Percentiles rank a stretch among this genome's conserved stretches.
Conservation (phyloP, 495 filamentous ascomycete genomes). For the Parmelia sp. region DNA sequence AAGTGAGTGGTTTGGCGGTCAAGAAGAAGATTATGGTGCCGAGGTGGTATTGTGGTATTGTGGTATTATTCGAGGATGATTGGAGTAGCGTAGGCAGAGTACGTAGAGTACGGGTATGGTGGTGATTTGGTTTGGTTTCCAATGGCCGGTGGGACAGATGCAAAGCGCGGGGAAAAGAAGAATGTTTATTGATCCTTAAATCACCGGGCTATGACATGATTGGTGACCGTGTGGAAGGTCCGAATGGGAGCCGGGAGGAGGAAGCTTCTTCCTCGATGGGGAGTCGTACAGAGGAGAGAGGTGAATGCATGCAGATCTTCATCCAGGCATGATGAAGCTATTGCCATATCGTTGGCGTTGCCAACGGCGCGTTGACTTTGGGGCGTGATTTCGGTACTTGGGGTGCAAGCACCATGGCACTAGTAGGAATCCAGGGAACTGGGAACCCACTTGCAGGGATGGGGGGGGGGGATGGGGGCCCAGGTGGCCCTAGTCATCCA, state of each 20-base stretch:
- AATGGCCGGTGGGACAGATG: not conserved
- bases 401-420: not conserved
- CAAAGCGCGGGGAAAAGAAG: slow-evolving; percentile 4
- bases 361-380: slow-evolving; percentile 2
- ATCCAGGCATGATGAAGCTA: slow-evolving; percentile 3
- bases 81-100: no score
- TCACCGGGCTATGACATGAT: not conserved
- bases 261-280: not conserved
- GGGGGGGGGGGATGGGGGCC: no score
- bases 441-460: not conserved
- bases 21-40: no score
- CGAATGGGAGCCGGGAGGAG: not conserved
- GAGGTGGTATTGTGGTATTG: no score
- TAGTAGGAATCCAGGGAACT: not conserved
- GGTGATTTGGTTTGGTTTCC: not conserved
- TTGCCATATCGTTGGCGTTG: slow-evolving; percentile 1
- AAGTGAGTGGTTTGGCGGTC: no score
- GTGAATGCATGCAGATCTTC: not conserved
- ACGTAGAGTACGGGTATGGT: no score
- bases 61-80: no score
- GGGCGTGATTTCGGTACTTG: slow-evolving; percentile 2
- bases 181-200: slow-evolving; percentile 9
- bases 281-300: not conserved
- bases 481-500: no score
- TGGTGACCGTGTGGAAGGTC: not conserved